Percentiles rank a stretch among this genome's conserved stretches.
phyloP scores from a whole-genome alignment of 345 rosid species.

The Chamaenerion angustifolium region DNA sequence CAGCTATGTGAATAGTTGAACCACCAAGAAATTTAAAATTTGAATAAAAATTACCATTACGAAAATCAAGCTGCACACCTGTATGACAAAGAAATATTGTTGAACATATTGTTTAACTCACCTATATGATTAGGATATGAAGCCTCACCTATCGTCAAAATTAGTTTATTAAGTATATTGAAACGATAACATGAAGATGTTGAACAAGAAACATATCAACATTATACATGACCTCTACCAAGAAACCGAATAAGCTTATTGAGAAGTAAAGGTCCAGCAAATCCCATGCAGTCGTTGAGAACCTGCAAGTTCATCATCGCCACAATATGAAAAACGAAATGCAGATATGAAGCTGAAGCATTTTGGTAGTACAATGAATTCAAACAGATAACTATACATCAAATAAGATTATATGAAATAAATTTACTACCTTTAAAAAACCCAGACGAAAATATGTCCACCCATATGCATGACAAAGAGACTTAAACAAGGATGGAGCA shows the following conservation, averaged over 20 bases:
- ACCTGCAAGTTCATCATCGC: slow-evolving; percentile 24
- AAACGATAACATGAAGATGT: neutral
- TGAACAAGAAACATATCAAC: neutral
- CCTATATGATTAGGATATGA: no score
- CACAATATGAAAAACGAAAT: no score
- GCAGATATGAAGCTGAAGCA: no score
- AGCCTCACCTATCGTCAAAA: no score
- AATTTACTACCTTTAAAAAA: slow-evolving; percentile 47
- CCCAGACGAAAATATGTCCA: slow-evolving; percentile 73
- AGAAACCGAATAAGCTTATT: slow-evolving; percentile 72
- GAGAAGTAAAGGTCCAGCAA: slow-evolving; percentile 74
- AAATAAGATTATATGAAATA: neutral
- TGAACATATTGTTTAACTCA: no score
- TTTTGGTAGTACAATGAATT: neutral
- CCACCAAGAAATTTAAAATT: no score
- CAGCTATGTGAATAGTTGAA: no score
- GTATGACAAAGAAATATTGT: no score
- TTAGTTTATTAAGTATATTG: neutral
- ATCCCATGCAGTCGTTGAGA: slow-evolving; percentile 66
- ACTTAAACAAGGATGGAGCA: slow-evolving; percentile 49
- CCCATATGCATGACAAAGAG: slow-evolving; percentile 70
- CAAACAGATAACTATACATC: neutral
- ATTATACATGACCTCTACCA: slow-evolving; percentile 41
- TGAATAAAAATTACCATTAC: no score
- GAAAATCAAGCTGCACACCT: no score